A percentile compares a stretch with the other conserved stretches of the same genome.
These are phyloP conservation scores for Suhomyces sp. DNA, from an alignment of 805 yeast species.

Conservation along the genomic window DNA sequence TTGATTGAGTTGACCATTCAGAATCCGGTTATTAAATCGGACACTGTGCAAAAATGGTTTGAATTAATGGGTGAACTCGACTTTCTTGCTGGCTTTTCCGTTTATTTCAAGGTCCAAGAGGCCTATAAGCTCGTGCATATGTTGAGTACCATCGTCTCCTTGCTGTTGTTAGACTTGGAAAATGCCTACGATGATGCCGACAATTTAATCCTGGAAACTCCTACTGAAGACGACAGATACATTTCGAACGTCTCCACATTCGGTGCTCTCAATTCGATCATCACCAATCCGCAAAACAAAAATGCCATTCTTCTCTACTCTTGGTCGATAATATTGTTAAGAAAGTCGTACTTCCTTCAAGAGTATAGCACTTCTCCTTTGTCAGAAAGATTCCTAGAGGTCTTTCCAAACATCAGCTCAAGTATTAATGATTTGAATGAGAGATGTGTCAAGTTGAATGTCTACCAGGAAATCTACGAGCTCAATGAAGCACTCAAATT, in stretches of 20 bases:
- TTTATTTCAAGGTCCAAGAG: conserved; percentile 23
- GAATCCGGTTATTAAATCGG: conserved; percentile 29
- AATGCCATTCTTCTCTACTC: conserved; percentile 56
- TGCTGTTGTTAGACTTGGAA: conserved; percentile 57
- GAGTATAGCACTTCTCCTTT: conserved; percentile 26
- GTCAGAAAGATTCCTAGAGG: neutral
- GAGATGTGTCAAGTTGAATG: conserved; percentile 39
- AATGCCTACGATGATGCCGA: conserved; percentile 34
- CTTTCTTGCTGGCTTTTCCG: conserved; percentile 24
- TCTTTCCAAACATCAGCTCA: conserved; percentile 4
- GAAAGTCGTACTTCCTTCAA: conserved; percentile 47
- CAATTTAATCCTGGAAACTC: neutral
- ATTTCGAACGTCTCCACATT: conserved; percentile 19
- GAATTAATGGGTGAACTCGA: conserved; percentile 39
- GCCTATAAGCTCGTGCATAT: conserved; percentile 38
- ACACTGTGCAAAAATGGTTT: conserved; percentile 54
- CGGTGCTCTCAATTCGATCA: conserved; percentile 36
- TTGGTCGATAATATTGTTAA: conserved; percentile 62
- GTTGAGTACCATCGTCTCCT: conserved; percentile 46
- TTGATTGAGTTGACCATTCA: conserved; percentile 39
- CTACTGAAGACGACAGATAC: neutral
- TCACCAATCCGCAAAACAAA: conserved; percentile 31
- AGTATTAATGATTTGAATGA: conserved; percentile 30
- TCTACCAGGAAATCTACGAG: conserved; percentile 43
- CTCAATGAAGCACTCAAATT: conserved; percentile 43